Evolutionary conservation across 768 basidiomycete genomes (phyloP), one percentile per base, ranked within the genome.

Genomic region (Mrakia frigida): DNA sequence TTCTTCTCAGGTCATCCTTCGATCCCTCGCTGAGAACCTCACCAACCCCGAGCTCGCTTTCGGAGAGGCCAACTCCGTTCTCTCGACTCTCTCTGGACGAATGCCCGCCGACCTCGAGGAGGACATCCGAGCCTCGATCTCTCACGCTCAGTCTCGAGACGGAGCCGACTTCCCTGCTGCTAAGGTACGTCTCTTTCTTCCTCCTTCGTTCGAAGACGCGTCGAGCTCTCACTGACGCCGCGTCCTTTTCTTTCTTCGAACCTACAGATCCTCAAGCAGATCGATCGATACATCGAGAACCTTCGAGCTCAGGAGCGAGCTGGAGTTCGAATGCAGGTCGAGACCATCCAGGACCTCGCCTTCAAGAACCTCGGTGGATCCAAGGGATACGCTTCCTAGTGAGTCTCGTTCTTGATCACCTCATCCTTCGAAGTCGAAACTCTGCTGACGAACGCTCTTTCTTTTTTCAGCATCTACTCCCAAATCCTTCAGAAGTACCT

Each of bases 31-130:
- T 80, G 86, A 89, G 52, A 89, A 93, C 56, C 87, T 99, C 46
- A 90, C 90, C 77, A 87, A 94, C 80, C 88, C 91, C 9, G 92
- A 92, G 78, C 89, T 98, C 37, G 94, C 97, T 0, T 98, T 91
- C 84, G 88, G 92, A 33, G 91, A 98, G 83, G 87, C 90, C 70
- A 88, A 86, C 60, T 89, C 93, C 31, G 91, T 94, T 79, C 87
- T 98, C 63, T 91, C 94, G 6, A 87, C 92, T 1, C 87, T 98
- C 53, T 93, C 93, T 46, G 96, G 96, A 31, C 93, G 97, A 78
- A 92, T 99, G 85, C 94, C 97, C 18, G 84, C 87, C 77, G 95
- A 92, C 84, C 88, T 98, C 28, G 97, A 99, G 82, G 92, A 95
- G 28, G 87, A 86, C 79, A 88, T 98, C 75, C 89, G 95, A 73